Base-by-base conservation (phyloP, 2,329 filamentous ascomycete species). In the Phaeoacremonium minimum region DNA sequence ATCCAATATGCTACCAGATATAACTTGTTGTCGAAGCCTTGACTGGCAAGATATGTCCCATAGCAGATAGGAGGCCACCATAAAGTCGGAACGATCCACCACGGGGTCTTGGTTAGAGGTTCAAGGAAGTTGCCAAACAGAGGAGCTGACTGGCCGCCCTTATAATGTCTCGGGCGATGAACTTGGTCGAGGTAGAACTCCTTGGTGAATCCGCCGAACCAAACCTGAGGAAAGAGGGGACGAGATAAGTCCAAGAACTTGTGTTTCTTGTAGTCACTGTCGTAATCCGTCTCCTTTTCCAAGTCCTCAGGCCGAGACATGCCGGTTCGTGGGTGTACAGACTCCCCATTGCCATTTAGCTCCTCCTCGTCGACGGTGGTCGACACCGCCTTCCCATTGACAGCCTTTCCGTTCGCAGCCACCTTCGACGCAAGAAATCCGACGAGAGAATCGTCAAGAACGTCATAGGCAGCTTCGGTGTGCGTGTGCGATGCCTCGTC, bases 121-220 rank as follows among this genome's bases (percentile, higher is more conserved):
- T 98, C 93, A n/a, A 98, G 71, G 60, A 98, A 95, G 66, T 98
- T 97, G 42, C 93, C 93, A 63, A 98, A 98, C 16, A 98, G 66
- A 15, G 93, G 93, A 26, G 93, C 93, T 6, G 89, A 96, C 44
- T 81, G 80, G 40, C 93, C 93, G 46, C 91, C 91, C 58, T 83
- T 94, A 73, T 97, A 98, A 61, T 98, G 91, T 41, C 93, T 82
- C 14, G 93, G 93, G 30, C 93, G 83, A 59, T 98, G 93, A 35
- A 98, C 87, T 61, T 98, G 93, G 49, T 96, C 83, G 16, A 98
- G 75, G 56, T 98, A 98, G 57, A 98, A 98, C n/a, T 87, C 80
- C 61, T 96, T 98, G 58, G 69, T 80, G 66, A 97, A 98, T 18
- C 85, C 86, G 32, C 90, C 85, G 46, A 69, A 75, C 85, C 87